Evolutionary conservation across 2,329 filamentous ascomycete genomes (phyloP).

Genomic region (Aspergillus luchuensis): DNA sequence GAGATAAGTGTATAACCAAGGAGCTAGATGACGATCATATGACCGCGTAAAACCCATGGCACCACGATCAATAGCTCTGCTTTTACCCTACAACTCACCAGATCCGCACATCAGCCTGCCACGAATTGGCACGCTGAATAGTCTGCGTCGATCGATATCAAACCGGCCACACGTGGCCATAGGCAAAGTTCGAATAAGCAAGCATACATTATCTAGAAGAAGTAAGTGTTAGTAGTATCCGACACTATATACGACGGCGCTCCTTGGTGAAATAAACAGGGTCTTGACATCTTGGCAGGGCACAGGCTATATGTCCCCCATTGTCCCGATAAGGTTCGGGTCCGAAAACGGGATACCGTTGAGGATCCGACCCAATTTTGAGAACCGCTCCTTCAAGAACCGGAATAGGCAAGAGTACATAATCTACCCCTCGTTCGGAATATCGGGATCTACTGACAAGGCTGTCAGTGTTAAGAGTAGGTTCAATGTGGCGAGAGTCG

Average conservation of each 20-base stretch:
- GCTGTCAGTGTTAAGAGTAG: background rate
- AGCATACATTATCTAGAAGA: background rate
- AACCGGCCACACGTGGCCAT: background rate
- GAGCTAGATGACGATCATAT: no score
- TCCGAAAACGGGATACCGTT: constrained; percentile 5
- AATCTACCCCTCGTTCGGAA: background rate
- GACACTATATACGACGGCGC: background rate
- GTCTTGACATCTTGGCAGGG: background rate
- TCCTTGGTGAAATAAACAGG: background rate
- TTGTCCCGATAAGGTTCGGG: constrained; percentile 5
- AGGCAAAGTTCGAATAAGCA: background rate
- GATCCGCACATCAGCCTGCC: background rate
- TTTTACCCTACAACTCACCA: background rate
- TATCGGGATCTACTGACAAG: background rate
- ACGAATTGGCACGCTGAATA: background rate
- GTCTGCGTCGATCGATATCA: background rate
- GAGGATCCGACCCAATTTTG: constrained; percentile 1
- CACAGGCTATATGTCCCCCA: background rate
- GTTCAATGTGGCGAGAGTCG: background rate
- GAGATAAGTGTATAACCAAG: no score
- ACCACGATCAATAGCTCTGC: no score
- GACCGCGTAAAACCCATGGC: no score
- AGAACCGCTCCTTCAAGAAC: background rate
- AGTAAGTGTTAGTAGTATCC: background rate
- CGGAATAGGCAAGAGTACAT: background rate